Evolutionary conservation across 2,329 filamentous ascomycete species (phyloP), one percentile per base, ranked within the genome.

Genomic region (Pestalotiopsis fici): DNA sequence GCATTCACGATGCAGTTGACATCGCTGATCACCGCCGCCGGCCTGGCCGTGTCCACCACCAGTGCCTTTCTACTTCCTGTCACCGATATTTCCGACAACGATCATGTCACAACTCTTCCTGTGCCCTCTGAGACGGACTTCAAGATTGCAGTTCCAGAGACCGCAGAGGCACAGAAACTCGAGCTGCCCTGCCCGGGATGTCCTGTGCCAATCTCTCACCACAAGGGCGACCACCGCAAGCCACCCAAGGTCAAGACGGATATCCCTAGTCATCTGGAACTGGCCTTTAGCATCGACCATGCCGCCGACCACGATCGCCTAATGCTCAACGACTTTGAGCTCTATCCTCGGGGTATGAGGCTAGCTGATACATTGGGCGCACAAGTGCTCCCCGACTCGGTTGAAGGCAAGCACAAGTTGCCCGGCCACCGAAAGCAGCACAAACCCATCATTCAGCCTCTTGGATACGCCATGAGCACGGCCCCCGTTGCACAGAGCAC

Each of bases 271-370:
- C 80, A 83, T 65, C 78, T 90, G 66, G 79, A 84, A 70, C 79
- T 92, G 50, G 82, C 86, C 72, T 87, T 92, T 72, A 79, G 76
- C 67, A 76, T 91, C 69, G 82, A 86, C 18, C 79, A 83, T 68
- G 78, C 79, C 35, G 70, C 76, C 54, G 80, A 79, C 60, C 73
- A 75, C 67, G 82, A 86, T 69, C 80, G 79, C 55, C 80, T 92
- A 28, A 74, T 87, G 47, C 73, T 91, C 67, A 91, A 91, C 77
- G 87, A 85, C 67, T 85, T 86, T 68, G 85, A 88, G 72, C 80
- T 92, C 21, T 92, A 89, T 71, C 87, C 87, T 18, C 78, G 82
- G 64, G 77, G 86, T 70, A 79, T 86, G 74, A 81, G 83, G 1
- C 80, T 83, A 75, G 75, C 75, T 70, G 77, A 78, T 60, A 77